Evolutionary conservation across 345 rosid genomes (phyloP), one percentile per base, ranked within the genome.

Genomic region (Passiflora organensis): DNA sequence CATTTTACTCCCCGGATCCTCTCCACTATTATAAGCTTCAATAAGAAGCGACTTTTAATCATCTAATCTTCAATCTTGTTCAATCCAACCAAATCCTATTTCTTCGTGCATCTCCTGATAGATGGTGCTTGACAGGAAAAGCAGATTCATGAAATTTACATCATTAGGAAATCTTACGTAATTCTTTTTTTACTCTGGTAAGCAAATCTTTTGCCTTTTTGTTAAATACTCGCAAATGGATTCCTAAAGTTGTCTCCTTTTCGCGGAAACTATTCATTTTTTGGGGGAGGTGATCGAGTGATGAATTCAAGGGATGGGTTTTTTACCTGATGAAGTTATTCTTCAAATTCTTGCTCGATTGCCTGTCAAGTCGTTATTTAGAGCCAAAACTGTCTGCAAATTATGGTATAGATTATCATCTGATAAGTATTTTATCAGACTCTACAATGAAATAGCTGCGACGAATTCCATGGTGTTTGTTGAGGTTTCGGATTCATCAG

Each of bases 251-350:
- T 46, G 46, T 54, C 41, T 12, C 19, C 37, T 62, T 13, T 28
- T 12, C 28, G 13, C 43, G 9, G 16, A 37, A 28, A 28, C 5
- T 2, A 8, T 28, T 28, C 5, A 28, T 28, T 8, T 28, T 28
- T 28, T n/a, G n/a, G n/a, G n/a, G n/a, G n/a, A n/a, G n/a, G 34
- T 28, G 34, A 39, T 36, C n/a, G 16, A 16, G 1, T 56, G 18
- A 72, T 74, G 86, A 62, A 66, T 47, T 67, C 50, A 19, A 63
- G 72, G 66, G 62, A 22, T 67, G 74, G 44, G 55, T 56, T 68
- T 65, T 80, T n/a, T 87, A 46, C 95, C 96, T 6, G 96, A 83
- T 59, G 95, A 85, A 59, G 83, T 85, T 21, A n/a, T 83, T 46
- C 65, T 80, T 28, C 83, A 77, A 53, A 83, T 91, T 36, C 87